phyloP scores from a whole-genome alignment of 306 rosid species.

The Casuarina equisetifolia region DNA sequence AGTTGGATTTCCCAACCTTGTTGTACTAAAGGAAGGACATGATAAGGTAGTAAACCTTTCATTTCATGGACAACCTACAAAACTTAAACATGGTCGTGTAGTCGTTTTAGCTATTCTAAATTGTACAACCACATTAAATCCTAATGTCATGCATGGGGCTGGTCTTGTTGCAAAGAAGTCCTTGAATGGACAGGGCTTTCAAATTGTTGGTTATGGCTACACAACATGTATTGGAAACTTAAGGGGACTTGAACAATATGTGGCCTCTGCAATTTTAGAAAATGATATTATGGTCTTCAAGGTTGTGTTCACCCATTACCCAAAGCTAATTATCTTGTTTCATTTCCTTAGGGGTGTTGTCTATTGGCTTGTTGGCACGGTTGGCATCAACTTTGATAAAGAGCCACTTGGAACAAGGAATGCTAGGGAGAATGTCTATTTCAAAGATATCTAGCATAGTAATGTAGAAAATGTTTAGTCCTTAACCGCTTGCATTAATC shows the following conservation, averaged over 20 bases:
- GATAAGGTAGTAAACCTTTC: background rate
- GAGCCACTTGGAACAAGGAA: constrained; percentile 47
- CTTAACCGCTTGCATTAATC: no score
- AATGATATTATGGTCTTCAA: constrained; percentile 48
- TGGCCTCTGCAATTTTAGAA: constrained; percentile 27
- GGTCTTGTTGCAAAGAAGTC: constrained; percentile 16
- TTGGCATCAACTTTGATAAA: constrained; percentile 38
- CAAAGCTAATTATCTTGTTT: constrained; percentile 51
- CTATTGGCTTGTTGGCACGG: constrained; percentile 48
- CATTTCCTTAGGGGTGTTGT: constrained; percentile 50
- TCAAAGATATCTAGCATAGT: no score
- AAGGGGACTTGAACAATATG: constrained; percentile 46
- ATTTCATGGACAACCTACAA: constrained; percentile 1
- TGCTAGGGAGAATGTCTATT: constrained; percentile 37
- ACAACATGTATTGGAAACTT: constrained; percentile 56
- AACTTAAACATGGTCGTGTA: constrained; percentile 18
- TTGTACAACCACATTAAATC: constrained; percentile 20
- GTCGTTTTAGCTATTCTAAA: constrained; percentile 18
- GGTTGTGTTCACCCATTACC: constrained; percentile 44
- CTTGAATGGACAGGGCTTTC: constrained; percentile 22
- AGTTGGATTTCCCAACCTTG: constrained; percentile 23
- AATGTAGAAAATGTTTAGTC: no score
- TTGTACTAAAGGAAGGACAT: constrained; percentile 7
- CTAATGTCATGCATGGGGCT: constrained; percentile 20
- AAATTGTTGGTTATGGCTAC: constrained; percentile 43